Percentiles rank a stretch among this genome's conserved stretches.
phyloP scores from a whole-genome alignment of 1,284 basidiomycete species.

The Cystobasidium pallidum region DNA sequence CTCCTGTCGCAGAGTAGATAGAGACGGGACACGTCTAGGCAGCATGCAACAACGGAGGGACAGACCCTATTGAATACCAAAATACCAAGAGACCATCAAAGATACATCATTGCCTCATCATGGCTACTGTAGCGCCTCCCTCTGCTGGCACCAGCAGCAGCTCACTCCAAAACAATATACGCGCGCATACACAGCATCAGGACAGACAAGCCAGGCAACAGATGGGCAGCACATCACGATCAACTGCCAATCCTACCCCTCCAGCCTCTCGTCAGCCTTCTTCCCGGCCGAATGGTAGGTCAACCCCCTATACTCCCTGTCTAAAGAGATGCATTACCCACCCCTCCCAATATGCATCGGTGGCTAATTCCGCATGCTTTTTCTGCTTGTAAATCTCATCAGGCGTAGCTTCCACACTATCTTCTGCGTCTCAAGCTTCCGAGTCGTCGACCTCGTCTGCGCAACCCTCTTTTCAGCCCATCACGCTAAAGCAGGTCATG shows the following conservation, averaged over 20 bases:
- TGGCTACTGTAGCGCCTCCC: constrained; percentile 1
- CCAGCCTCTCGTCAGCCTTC: constrained; percentile 3
- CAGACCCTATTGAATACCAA: too few relatives aligned
- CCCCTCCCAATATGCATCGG: background rate
- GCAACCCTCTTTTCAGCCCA: constrained; percentile 28
- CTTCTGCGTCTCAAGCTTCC: background rate
- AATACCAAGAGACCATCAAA: background rate
- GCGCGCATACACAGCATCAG: constrained; percentile 5
- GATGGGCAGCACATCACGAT: background rate
- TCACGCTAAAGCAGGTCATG: constrained; percentile 26
- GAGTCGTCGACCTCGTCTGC: background rate
- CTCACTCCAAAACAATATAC: background rate
- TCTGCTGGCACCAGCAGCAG: background rate
- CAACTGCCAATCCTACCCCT: background rate
- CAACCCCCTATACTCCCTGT: too few relatives aligned
- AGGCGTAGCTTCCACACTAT: background rate
- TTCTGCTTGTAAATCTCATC: background rate
- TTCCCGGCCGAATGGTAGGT: constrained; percentile 7
- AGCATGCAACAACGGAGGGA: background rate
- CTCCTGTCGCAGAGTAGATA: background rate
- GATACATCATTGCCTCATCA: background rate
- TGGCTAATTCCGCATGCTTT: background rate
- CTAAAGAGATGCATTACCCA: background rate
- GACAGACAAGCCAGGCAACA: constrained; percentile 5
- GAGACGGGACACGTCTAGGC: background rate